These are phyloP conservation scores for Solanum gandarillasii DNA, from an alignment of 257 asterid genomes.

Conservation along the genomic window DNA sequence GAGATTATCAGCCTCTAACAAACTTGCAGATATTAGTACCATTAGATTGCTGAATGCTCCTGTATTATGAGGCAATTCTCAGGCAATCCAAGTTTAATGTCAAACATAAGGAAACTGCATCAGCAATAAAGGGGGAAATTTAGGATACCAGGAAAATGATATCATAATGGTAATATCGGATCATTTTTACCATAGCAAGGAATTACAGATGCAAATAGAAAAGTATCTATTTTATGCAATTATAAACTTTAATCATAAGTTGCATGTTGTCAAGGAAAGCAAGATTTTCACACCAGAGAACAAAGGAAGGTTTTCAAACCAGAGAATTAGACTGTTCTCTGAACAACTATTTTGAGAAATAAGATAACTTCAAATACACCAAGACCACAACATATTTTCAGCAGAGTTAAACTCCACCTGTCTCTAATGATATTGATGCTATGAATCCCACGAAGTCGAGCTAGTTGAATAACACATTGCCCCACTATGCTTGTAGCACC, in stretches of 20 bases:
- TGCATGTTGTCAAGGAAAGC: neutral
- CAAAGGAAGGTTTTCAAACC: neutral
- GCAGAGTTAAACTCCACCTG: constrained; percentile 37
- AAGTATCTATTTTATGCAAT: neutral
- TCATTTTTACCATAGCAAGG: neutral
- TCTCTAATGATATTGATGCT: constrained; percentile 77
- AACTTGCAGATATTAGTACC: neutral
- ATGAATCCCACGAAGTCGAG: constrained; percentile 63
- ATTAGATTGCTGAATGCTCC: neutral
- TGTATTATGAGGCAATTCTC: neutral
- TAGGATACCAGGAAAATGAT: neutral
- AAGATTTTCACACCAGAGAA: neutral
- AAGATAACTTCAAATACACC: neutral
- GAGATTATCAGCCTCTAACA: neutral
- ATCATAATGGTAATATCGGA: neutral
- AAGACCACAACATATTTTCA: neutral
- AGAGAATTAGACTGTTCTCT: neutral
- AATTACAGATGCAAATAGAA: neutral
- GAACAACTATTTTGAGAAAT: neutral
- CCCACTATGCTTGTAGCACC: constrained; percentile 99
- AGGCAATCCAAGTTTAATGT: neutral
- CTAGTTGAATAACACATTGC: constrained; percentile 91
- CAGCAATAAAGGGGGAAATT: neutral
- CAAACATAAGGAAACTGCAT: neutral
- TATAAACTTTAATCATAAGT: neutral